Conservation (phyloP, 352 stramenopile genomes). For the Pythium periplocum region DNA sequence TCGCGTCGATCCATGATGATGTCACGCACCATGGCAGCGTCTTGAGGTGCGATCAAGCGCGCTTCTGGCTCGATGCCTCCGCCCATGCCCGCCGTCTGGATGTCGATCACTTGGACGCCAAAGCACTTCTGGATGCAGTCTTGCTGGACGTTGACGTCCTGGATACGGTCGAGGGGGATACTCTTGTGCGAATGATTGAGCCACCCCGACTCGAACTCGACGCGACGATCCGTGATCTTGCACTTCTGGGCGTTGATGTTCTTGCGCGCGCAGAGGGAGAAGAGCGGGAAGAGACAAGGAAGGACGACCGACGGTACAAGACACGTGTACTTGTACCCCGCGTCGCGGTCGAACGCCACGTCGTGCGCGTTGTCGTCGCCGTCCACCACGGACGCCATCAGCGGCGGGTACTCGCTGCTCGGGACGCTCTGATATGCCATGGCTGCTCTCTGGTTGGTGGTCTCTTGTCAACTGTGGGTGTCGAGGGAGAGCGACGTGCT, state of each 20-base stretch:
- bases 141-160: constrained; percentile 40
- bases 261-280: constrained; percentile 19
- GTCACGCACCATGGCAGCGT: constrained; percentile 30
- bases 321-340: constrained; percentile 14
- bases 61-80: constrained; percentile 18
- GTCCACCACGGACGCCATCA: not conserved
- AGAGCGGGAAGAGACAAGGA: constrained; percentile 15
- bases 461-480: too few species aligned
- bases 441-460: too few species aligned
- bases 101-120: constrained; percentile 27
- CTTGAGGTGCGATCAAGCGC: constrained; percentile 23
- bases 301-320: constrained; percentile 9
- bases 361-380: constrained; percentile 10
- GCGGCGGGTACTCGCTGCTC: not conserved
- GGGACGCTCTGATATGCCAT: constrained; percentile 7
- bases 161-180: constrained; percentile 38
- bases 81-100: constrained; percentile 28
- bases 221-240: constrained; percentile 29
- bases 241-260: constrained; percentile 31
- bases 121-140: constrained; percentile 32
- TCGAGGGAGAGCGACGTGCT: too few species aligned
- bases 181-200: constrained; percentile 33
- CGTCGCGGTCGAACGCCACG: constrained; percentile 11
- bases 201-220: constrained; percentile 33
- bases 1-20: constrained; percentile 40